Evolutionary conservation across 2,329 filamentous ascomycete genomes (phyloP), one percentile per base, ranked within the genome.

Genomic region (Akanthomyces dipterigenus): DNA sequence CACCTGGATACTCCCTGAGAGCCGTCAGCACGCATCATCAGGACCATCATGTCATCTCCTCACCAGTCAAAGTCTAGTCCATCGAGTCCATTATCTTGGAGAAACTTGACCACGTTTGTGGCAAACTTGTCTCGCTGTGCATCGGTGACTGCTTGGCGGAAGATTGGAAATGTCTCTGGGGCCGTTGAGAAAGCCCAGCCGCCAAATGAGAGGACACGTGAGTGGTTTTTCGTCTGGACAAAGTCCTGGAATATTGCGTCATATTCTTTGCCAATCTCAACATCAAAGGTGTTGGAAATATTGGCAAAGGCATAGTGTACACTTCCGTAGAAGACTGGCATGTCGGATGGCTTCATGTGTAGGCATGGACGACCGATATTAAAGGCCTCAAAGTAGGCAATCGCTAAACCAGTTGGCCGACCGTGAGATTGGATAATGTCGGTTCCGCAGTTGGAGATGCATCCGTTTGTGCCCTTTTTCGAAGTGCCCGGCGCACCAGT

Each of bases 141-240:
- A 3, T 59, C 8, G 6, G 43, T 46, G 43, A 72, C 67, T 18
- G 62, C 72, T 2, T 74, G 51, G 0, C 76, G 69, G 60, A 79
- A 72, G 26, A 77, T 75, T 24, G 34, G 16, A 61, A 70, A 76
- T 0, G 73, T 77, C 14, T 45, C 63, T 0, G 68, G 61, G 18
- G 71, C 67, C 0, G 76, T 78, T 0, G 73, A 76, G 61, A 75
- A 78, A 1, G 65, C 67, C 78, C 78, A 80, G 14, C 78, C 78
- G 9, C 78, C 78, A 63, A 81, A 74, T 0, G 75, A 72, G 1
- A 80, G 12, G 38, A 80, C 74, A 14, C 66, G 67, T 62, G 76
- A 74, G 5, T 69, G 36, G 3, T 64, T 64, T 0, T 26, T 63
- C 9, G 70, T 59, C 58, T 16, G 36, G 0, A 60, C 46, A 55